phyloP scores from a whole-genome alignment of 768 basidiomycete genomes.

The Lyophyllum atratum region DNA sequence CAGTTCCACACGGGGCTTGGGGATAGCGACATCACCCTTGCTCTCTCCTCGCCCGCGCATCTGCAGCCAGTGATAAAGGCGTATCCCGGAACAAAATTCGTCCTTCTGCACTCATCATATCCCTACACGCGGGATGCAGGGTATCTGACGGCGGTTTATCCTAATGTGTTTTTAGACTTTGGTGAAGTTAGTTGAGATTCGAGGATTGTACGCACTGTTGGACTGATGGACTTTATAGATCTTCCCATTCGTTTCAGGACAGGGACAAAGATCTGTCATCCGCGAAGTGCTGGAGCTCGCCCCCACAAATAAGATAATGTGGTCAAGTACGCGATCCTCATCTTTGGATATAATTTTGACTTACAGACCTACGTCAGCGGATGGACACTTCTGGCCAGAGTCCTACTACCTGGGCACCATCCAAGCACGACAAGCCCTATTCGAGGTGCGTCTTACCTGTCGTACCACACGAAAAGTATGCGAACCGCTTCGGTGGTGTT shows the following conservation, averaged over 20 bases:
- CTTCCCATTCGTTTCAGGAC: slow-evolving; percentile 64
- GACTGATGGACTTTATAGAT: slow-evolving; percentile 34
- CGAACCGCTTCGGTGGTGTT: neutral
- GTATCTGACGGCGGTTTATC: slow-evolving; percentile 70
- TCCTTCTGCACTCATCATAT: slow-evolving; percentile 77
- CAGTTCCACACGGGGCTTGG: slow-evolving; percentile 87
- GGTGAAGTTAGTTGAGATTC: slow-evolving; percentile 56
- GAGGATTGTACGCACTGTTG: neutral
- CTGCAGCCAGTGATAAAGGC: slow-evolving; percentile 70
- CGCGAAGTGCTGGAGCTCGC: slow-evolving; percentile 68
- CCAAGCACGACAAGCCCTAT: slow-evolving; percentile 67
- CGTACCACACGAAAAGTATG: neutral
- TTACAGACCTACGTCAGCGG: slow-evolving; percentile 35
- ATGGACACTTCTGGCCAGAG: slow-evolving; percentile 80
- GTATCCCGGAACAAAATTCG: slow-evolving; percentile 58
- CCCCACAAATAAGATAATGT: slow-evolving; percentile 80
- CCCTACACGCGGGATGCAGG: slow-evolving; percentile 79
- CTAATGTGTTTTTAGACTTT: slow-evolving; percentile 79
- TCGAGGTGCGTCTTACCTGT: slow-evolving; percentile 40
- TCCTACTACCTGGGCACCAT: slow-evolving; percentile 66
- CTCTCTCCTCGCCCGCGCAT: slow-evolving; percentile 60
- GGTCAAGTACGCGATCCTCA: slow-evolving; percentile 60
- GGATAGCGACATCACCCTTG: slow-evolving; percentile 66
- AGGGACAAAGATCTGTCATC: slow-evolving; percentile 62
- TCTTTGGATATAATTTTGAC: neutral